Percentiles rank a stretch among this genome's conserved stretches.
phyloP scores from a whole-genome alignment of 345 rosid genomes.

The Boechera divaricarpa region DNA sequence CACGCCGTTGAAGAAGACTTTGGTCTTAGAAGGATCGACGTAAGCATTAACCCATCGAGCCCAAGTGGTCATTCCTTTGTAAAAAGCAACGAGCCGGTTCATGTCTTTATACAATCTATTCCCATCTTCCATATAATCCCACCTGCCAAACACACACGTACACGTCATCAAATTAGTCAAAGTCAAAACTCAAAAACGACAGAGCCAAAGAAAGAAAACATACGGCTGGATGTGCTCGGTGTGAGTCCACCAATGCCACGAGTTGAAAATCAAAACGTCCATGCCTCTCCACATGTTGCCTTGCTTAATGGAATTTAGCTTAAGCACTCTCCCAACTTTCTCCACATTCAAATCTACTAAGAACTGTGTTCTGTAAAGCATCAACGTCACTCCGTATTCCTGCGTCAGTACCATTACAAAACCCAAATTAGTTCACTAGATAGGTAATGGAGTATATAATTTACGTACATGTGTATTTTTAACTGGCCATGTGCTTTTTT shows the following conservation, averaged over 20 bases:
- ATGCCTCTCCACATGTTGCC: conserved; percentile 82
- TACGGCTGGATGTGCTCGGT: conserved; percentile 74
- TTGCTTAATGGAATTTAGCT: conserved; percentile 68
- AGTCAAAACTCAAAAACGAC: conserved; percentile 7
- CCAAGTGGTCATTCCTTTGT: conserved; percentile 92
- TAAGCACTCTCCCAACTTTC: conserved; percentile 59
- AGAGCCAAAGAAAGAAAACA: conserved; percentile 3
- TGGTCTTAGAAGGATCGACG: conserved; percentile 72
- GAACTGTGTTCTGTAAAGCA: conserved; percentile 63
- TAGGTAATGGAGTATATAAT: not conserved
- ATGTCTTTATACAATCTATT: conserved; percentile 68
- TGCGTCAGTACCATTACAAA: conserved; percentile 36
- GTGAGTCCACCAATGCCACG: conserved; percentile 99
- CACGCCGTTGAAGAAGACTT: conserved; percentile 81
- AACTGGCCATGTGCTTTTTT: conserved; percentile 1
- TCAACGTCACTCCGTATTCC: conserved; percentile 68
- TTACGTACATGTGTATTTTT: not conserved
- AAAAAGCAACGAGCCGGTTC: conserved; percentile 80
- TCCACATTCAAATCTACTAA: conserved; percentile 66
- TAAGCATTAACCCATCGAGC: conserved; percentile 82
- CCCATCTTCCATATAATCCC: conserved; percentile 77
- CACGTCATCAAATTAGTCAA: not conserved
- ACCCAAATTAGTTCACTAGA: not conserved
- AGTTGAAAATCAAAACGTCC: conserved; percentile 86
- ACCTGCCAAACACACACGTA: conserved; percentile 50